Conservation (phyloP, 2,329 filamentous ascomycete genomes). For the Cryphonectria carpinicola region DNA sequence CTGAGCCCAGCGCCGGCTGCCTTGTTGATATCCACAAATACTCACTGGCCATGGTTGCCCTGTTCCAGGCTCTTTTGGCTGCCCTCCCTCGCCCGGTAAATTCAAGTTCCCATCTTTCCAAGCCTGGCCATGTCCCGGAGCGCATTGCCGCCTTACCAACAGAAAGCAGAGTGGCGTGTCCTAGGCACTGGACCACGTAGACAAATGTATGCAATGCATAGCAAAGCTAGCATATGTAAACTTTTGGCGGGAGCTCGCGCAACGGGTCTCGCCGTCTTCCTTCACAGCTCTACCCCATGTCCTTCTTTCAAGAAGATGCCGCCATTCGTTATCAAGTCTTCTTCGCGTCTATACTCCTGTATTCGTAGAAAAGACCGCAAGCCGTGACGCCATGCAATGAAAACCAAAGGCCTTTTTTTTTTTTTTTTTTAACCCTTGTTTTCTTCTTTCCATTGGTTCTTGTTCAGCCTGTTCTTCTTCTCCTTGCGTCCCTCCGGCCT, state of each 20-base stretch:
- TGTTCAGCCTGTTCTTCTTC: no score
- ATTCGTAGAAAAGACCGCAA: constrained; percentile 13
- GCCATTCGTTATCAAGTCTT: neutral
- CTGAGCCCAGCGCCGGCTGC: neutral
- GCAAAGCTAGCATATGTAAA: neutral
- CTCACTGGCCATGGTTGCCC: neutral
- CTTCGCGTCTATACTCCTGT: neutral
- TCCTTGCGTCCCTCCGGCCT: no score
- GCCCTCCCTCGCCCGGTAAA: neutral
- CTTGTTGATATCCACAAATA: neutral
- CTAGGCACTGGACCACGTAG: neutral
- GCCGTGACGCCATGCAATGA: constrained; percentile 27
- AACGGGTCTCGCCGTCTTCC: neutral
- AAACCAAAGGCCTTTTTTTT: neutral
- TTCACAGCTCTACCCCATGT: neutral
- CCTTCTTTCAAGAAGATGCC: neutral
- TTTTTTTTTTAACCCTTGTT: no score
- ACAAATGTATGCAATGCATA: neutral
- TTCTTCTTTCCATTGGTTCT: no score
- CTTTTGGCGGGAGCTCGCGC: neutral
- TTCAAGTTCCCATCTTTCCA: neutral
- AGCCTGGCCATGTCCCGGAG: neutral
- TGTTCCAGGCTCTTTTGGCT: neutral
- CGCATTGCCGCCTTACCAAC: neutral
- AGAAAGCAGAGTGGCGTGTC: neutral